Base-by-base conservation (phyloP, 495 filamentous ascomycete species). In the Aspergillus egyptiacus region DNA sequence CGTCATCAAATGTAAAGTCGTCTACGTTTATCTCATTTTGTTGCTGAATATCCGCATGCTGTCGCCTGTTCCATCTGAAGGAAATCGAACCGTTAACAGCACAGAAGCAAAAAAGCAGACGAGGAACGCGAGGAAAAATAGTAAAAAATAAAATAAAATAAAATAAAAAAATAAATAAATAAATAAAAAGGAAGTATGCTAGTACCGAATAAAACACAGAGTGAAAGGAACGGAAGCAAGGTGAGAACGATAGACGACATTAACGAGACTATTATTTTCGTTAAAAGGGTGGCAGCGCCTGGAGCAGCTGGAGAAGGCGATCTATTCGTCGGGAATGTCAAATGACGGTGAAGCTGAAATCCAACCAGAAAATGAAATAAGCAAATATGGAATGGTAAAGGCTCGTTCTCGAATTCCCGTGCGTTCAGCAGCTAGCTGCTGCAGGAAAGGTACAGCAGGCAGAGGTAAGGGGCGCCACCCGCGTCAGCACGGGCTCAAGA, bases 291-390 rank as follows among this genome's bases (percentile, higher is more conserved):
- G 54, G 55, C 35, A 27, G 34, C 46, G 43, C n/a, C 32, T 22
- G 28, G 28, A 24, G 34, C 54, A 30, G 39, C 54, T 50, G 38
- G 46, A 48, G 61, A 57, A 55, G 44, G 56, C 45, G 60, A 41
- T 60, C 59, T 51, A 49, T 51, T 57, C 38, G 48, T 53, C 46
- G n/a, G n/a, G n/a, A 46, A 27, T 23, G 35, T 22, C 35, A 36
- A 48, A 30, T 30, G 28, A 44, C 27, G 41, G 41, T 44, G 28
- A 37, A 30, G 31, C 43, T 50, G 38, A 13, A 53, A 45, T 11
- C 15, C n/a, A 48, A 36, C 38, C 33, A 41, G 10, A 44, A 59
- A 40, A 32, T 56, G 23, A 50, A 48, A 48, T 8, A 58, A 61
- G 41, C 27, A 50, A 31, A 25, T 32, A n/a, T n/a, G n/a, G n/a